A percentile compares a stretch with the other conserved stretches of the same genome.
Evolutionary conservation across 2,329 filamentous ascomycete genomes (phyloP).

Genomic region (Aureobasidium melanogenum): DNA sequence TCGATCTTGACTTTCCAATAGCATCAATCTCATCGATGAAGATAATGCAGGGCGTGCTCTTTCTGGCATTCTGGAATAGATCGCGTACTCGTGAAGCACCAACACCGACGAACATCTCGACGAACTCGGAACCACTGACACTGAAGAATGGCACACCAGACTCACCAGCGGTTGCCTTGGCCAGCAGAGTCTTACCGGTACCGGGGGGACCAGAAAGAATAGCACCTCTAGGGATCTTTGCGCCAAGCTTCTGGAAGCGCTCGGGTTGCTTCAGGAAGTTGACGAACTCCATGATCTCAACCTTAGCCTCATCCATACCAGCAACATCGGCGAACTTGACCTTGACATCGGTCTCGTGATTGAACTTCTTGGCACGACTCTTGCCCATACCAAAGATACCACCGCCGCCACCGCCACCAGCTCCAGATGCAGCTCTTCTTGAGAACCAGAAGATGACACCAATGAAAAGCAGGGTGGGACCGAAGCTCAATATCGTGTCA

Average conservation of each 20-base stretch:
- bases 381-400: slow-evolving; percentile 95
- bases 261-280: slow-evolving; percentile 92
- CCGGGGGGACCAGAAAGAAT: slow-evolving; percentile 96
- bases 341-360: slow-evolving; percentile 91
- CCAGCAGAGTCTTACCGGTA: slow-evolving; percentile 94
- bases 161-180: slow-evolving; percentile 95
- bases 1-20: slow-evolving; percentile 82
- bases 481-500: slow-evolving; percentile 70
- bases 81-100: slow-evolving; percentile 92
- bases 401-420: slow-evolving; percentile 48
- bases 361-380: slow-evolving; percentile 94
- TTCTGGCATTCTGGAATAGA: slow-evolving; percentile 85
- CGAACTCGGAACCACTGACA: slow-evolving; percentile 96
- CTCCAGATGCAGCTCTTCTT: slow-evolving; percentile 61
- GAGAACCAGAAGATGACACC: slow-evolving; percentile 74
- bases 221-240: slow-evolving; percentile 94
- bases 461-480: slow-evolving; percentile 78
- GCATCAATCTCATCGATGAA: slow-evolving; percentile 99
- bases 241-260: slow-evolving; percentile 85
- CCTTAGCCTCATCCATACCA: slow-evolving; percentile 96
- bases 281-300: slow-evolving; percentile 99
- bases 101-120: slow-evolving; percentile 99
- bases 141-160: slow-evolving; percentile 97
- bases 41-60: slow-evolving; percentile 96
- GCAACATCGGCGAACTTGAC: slow-evolving; percentile 96